Conservation (phyloP, 352 stramenopile species). For the Phytophthora parvispora region DNA sequence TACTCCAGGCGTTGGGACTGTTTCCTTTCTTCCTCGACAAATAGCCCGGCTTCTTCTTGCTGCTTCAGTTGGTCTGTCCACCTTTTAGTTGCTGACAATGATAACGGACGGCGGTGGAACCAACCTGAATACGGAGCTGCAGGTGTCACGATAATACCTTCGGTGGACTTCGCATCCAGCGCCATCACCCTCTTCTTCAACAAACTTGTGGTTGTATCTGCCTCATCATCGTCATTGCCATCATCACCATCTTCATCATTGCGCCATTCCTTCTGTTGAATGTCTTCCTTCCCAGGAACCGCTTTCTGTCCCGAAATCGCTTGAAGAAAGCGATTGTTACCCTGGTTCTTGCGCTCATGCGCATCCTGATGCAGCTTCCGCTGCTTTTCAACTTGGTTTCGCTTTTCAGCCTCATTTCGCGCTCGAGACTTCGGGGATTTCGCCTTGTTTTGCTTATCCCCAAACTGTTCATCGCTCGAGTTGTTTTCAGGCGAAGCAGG, state of each 20-base stretch:
- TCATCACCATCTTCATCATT: neutral
- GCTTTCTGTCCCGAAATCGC: slow-evolving; percentile 28
- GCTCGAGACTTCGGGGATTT: slow-evolving; percentile 10
- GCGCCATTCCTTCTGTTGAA: neutral
- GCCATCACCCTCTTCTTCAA: slow-evolving; percentile 10
- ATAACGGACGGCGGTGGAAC: slow-evolving; percentile 8
- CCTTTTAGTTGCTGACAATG: slow-evolving; percentile 9
- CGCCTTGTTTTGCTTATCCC: neutral
- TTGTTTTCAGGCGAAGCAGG: slow-evolving; percentile 14
- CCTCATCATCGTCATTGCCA: slow-evolving; percentile 13
- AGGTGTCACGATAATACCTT: slow-evolving; percentile 31
- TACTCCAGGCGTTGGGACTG: slow-evolving; percentile 47
- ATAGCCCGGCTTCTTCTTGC: slow-evolving; percentile 56
- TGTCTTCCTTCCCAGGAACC: neutral
- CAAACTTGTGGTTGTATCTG: slow-evolving; percentile 17
- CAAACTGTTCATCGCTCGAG: neutral
- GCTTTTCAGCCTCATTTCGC: slow-evolving; percentile 46
- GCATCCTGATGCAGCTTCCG: slow-evolving; percentile 32
- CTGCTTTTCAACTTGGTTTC: slow-evolving; percentile 50
- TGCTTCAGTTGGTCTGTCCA: slow-evolving; percentile 56
- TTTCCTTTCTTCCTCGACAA: slow-evolving; percentile 46
- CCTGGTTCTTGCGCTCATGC: slow-evolving; percentile 26
- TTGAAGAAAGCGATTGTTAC: slow-evolving; percentile 70
- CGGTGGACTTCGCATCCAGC: slow-evolving; percentile 1
- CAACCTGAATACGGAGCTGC: slow-evolving; percentile 10